Percentiles rank a stretch among this genome's conserved stretches.
Evolutionary conservation across 768 basidiomycete species (phyloP).

Genomic region (Collybia mongolica): DNA sequence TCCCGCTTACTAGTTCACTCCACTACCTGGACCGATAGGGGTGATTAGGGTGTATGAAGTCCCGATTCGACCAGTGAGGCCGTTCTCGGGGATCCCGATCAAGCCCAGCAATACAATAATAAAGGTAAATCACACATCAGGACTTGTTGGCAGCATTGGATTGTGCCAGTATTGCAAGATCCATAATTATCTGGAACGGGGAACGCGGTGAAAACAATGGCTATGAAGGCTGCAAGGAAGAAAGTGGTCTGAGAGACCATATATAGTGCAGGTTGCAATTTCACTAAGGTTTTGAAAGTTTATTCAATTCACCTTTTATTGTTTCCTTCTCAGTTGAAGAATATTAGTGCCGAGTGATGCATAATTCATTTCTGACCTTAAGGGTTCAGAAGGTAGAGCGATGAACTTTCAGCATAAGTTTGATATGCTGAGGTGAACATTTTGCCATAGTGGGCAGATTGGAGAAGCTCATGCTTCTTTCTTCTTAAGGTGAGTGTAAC

Average conservation of each 20-base stretch:
- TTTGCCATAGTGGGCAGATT: too few relatives aligned
- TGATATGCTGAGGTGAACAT: too few relatives aligned
- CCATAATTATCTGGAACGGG: background rate
- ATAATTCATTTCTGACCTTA: too few relatives aligned
- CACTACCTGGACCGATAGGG: background rate
- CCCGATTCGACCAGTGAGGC: constrained; percentile 4
- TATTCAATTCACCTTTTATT: too few relatives aligned
- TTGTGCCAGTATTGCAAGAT: constrained; percentile 5
- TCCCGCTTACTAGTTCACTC: background rate
- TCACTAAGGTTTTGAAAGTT: too few relatives aligned
- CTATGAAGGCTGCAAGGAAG: background rate
- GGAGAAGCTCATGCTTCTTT: too few relatives aligned
- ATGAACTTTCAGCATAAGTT: too few relatives aligned
- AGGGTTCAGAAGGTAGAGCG: too few relatives aligned
- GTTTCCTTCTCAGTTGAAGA: too few relatives aligned
- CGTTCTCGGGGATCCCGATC: background rate
- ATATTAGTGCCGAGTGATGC: too few relatives aligned
- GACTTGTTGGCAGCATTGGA: constrained; percentile 5
- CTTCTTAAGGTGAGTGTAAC: too few relatives aligned
- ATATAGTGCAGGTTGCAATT: background rate
- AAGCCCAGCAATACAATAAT: too few relatives aligned
- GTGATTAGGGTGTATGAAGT: constrained; percentile 8
- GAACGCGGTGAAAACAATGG: background rate
- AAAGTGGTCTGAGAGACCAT: background rate
- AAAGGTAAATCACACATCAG: background rate